Base-by-base conservation (phyloP, 352 stramenopile species). In the Phytophthora fragariae region DNA sequence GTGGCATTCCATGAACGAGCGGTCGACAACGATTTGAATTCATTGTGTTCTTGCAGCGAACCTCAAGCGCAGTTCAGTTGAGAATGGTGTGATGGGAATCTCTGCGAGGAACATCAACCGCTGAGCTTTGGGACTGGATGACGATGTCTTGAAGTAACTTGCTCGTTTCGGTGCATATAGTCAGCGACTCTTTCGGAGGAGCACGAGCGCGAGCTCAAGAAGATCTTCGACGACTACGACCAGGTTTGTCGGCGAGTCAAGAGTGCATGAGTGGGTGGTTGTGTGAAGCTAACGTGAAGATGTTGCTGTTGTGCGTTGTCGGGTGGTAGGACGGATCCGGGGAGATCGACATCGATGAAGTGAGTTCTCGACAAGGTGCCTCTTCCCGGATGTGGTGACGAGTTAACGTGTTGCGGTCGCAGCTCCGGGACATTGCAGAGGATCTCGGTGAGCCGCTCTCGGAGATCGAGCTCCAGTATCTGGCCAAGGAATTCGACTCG, bases 151-250 rank as follows among this genome's bases (percentile, higher is more conserved):
- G 5, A 19, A 41, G n/a, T 62, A 10, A 3, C 29, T 21, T 46
- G 14, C 47, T 56, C 17, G 44, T 56, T 37, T 57, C 15, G 14
- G 37, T 61, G 54, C 8, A 31, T 19, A 7, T 56, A 74, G 81
- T 65, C 75, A n/a, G 75, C 78, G 21, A 77, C 83, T 8, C 80
- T 94, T 57, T 91, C 84, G 52, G 75, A 90, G 46, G 85, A 92
- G 62, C 79, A 92, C 58, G 83, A 92, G 72, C 79, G 59, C 5
- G 85, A 94, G 73, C 82, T 94, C 65, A 79, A 72, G 63, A 92
- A 92, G 68, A 89, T 92, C 62, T 91, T 92, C 57, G 87, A 92
- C 69, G 84, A 90, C 77, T 92, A 91, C 57, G 85, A 92, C 44
- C 79, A 91, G 74, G 82, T 91, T 37, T 12, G 35, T 14, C 5